Conservation (phyloP, 805 yeast genomes). For the Ascoidea rubescens region DNA sequence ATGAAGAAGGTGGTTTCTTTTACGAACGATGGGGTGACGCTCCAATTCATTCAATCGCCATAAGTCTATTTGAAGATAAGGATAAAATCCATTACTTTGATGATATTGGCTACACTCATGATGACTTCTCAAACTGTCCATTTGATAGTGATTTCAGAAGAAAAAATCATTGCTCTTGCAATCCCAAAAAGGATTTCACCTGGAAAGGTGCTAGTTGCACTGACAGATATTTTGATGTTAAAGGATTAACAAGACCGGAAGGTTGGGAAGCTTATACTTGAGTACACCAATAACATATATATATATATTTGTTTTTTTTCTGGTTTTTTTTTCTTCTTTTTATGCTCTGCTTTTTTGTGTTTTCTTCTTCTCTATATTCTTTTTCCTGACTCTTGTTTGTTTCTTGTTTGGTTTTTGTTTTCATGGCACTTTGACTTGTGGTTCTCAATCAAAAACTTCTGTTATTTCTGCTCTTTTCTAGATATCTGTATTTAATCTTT, state of each 20-base stretch:
- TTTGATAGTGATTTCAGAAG: slow-evolving; percentile 43
- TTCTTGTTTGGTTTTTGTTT: no score
- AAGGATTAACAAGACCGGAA: slow-evolving; percentile 36
- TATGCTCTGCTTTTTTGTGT: no score
- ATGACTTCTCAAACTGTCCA: slow-evolving; percentile 70
- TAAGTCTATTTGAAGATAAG: slow-evolving; percentile 51
- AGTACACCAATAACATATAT: no score
- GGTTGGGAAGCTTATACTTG: slow-evolving; percentile 36
- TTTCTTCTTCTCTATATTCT: no score
- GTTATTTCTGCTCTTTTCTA: no score
- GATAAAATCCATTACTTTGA: slow-evolving; percentile 59
- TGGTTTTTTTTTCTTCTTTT: no score
- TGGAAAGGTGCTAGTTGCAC: slow-evolving; percentile 62
- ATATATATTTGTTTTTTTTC: no score
- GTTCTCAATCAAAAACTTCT: no score
- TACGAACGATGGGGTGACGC: slow-evolving; percentile 93
- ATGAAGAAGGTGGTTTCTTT: slow-evolving; percentile 67
- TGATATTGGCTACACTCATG: slow-evolving; percentile 71
- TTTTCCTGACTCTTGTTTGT: no score
- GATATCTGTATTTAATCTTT: no score
- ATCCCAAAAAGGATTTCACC: slow-evolving; percentile 59
- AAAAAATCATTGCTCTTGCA: slow-evolving; percentile 57
- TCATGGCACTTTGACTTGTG: no score
- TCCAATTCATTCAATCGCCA: slow-evolving; percentile 76
- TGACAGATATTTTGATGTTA: slow-evolving; percentile 38